Evolutionary conservation across 495 filamentous ascomycete species (phyloP), one percentile per base, ranked within the genome.

Genomic region (Aspergillus biplanus): DNA sequence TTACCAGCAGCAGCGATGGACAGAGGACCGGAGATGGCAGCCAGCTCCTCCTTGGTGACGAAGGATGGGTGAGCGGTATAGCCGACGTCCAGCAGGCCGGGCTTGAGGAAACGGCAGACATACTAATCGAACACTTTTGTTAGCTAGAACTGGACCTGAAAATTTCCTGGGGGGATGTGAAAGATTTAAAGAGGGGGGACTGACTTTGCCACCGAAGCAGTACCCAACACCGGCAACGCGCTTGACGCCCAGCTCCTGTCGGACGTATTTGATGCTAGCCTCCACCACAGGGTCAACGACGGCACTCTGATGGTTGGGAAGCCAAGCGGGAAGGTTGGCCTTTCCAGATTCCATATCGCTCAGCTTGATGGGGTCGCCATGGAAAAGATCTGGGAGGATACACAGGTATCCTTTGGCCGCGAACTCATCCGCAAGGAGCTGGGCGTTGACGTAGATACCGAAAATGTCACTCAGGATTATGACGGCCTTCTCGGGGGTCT

Each of bases 381-480:
- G 82, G 81, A 94, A 91, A 62, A 90, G 76, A 72, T 97, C 92
- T 60, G 91, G 84, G 66, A 96, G 79, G 27, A 93, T 73, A 49
- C 86, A 87, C 21, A 90, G 82, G 75, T 93, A 97, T 48, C 92
- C 92, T 70, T 90, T 90, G 68, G 85, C 87, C 61, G 92, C 92
- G 64, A 84, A 92, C 72, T 92, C 89, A 78, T 96, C 92, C 61
- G 91, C 92, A 61, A 93, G 80, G 73, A 97, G 85, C 79, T 93
- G 81, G 70, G 85, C 80, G 78, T 96, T 96, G 72, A 85, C 78
- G 81, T 86, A 92, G 73, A 91, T 85, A 62, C 89, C 84, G 68
- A 91, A 83, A 68, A 91, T 83, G 65, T 92, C 90, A 39, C 86
- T 83, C 47, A 91, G 67, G 72, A 79, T 71, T 61, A 82, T 16